These are phyloP conservation scores for Naganishia vishniacii DNA, from an alignment of 768 basidiomycete genomes.

Conservation along the genomic window DNA sequence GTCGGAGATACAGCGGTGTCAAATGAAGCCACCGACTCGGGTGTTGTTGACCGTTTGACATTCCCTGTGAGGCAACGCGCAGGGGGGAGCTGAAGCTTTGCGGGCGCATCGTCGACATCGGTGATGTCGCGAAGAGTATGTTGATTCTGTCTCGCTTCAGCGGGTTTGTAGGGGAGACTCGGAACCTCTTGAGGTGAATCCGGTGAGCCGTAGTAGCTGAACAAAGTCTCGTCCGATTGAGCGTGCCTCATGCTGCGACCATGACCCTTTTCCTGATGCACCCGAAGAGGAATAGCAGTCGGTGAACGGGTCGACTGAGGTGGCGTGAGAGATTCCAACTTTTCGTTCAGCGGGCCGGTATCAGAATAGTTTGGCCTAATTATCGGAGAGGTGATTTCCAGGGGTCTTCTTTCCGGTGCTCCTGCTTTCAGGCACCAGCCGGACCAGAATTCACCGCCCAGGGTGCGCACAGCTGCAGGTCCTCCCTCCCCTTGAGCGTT, in stretches of 20 bases:
- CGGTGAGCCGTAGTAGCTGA: constrained; percentile 14
- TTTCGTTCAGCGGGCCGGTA: neutral
- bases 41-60: neutral
- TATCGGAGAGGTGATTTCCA: neutral
- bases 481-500: neutral
- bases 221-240: constrained; percentile 5
- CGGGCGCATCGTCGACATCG: neutral
- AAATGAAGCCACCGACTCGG: neutral
- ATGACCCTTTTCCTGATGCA: no score
- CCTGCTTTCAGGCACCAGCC: constrained; percentile 34
- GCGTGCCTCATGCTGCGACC: neutral
- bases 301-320: neutral
- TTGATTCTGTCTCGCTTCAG: neutral
- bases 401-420: neutral
- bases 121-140: neutral
- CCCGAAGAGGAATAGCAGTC: neutral
- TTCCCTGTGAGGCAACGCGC: constrained; percentile 3
- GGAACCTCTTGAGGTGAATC: constrained; percentile 8
- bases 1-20: neutral
- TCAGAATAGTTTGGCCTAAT: neutral
- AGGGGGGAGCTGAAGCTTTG: neutral
- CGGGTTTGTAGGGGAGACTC: neutral
- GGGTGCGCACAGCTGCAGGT: constrained; percentile 5
- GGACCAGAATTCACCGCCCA: constrained; percentile 30
- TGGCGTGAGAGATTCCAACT: neutral